Conservation (phyloP, 441 rosid genomes). For the Pelargonium australe region DNA sequence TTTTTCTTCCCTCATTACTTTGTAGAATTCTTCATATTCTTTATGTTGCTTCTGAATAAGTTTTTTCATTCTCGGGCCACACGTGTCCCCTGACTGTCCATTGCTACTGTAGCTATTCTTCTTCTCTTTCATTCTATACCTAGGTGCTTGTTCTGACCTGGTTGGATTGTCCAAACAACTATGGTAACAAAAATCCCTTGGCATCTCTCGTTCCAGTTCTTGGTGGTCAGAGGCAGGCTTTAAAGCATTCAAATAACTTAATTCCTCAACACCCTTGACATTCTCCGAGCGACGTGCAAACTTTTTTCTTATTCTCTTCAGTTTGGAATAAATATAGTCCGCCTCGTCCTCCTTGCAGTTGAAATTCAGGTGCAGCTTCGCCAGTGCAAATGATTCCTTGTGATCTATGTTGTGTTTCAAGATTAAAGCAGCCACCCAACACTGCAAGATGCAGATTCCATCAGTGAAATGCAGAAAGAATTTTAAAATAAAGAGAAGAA, state of each 20-base stretch:
- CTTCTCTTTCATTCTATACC: neutral
- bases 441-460: constrained; percentile 29
- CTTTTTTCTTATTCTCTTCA: constrained; percentile 52
- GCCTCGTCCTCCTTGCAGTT: constrained; percentile 62
- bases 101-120: neutral
- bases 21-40: neutral
- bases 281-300: constrained; percentile 24
- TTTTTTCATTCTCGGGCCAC: neutral
- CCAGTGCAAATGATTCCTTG: constrained; percentile 61
- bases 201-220: constrained; percentile 12
- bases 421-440: constrained; percentile 76
- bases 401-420: constrained; percentile 51
- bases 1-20: constrained; percentile 1
- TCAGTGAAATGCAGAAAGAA: neutral
- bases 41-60: neutral
- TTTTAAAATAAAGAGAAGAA: neutral
- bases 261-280: constrained; percentile 9
- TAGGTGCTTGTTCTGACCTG: neutral
- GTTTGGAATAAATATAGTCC: constrained; percentile 44
- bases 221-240: constrained; percentile 8
- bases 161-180: constrained; percentile 6
- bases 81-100: neutral
- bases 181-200: neutral
- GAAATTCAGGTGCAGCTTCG: constrained; percentile 53
- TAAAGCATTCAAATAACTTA: constrained; percentile 9